Evolutionary conservation across 177 flowering plant species (phyloP), one percentile per base, ranked within the genome.

Genomic region (Vitis hybrid): DNA sequence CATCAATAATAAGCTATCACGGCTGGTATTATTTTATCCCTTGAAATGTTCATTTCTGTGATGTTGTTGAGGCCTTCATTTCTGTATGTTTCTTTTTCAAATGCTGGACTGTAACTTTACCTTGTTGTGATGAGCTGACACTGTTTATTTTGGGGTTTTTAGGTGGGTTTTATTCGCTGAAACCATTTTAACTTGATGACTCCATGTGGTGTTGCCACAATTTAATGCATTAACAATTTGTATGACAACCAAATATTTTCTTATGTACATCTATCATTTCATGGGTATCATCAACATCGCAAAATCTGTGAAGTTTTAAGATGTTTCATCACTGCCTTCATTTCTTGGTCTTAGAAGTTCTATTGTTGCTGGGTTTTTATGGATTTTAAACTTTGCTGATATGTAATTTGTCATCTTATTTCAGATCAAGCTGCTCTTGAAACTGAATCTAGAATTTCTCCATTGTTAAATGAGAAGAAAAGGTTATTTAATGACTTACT

Each of bases 351-450:
- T 17, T 54, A 13, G 17, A 62, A 59, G 49, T 56, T 76, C 21
- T 62, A 3, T 7, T 54, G 56, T 65, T 67, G 63, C 11, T 71
- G 52, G 62, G 50, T 68, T 76, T 13, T 70, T 14, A 39, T 73
- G 65, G 45, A 56, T 61, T 64, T 64, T 6, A 6, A 50, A 59
- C 15, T 70, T 21, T 12, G 34, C 14, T 9, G 50, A n/a, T 6
- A 56, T 69, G 32, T 62, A 51, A 67, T 14, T 34, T 69, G 32
- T 51, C 58, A 19, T 62, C 30, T 55, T 39, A 54, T 82, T 68
- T 70, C 92, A 96, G 99, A 96, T 84, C 94, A 86, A 85, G 87
- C 81, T 74, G 91, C 92, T 45, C 75, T 91, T 82, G 97, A 96
- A 78, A 78, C 88, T 68, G 95, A 96, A 82, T 88, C 97, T 69